Conservation (phyloP, 148 eudicot genomes). For the Dianthus caryophyllus region DNA sequence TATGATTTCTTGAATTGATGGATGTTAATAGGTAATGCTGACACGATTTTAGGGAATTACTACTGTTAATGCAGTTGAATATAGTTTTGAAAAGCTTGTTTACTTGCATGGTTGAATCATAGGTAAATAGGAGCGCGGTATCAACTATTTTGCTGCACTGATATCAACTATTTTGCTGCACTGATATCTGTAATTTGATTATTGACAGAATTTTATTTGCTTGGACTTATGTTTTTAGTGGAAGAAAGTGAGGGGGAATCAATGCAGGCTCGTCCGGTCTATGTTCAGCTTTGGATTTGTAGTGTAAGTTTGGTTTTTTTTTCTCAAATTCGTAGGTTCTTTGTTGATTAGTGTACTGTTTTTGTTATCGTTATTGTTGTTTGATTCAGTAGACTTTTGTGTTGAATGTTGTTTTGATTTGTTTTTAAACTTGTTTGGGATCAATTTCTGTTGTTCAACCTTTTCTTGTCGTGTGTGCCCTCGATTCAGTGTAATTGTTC, state of each 20-base stretch:
- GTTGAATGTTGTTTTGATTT: too few species aligned
- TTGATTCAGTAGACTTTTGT: too few species aligned
- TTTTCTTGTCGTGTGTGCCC: too few species aligned
- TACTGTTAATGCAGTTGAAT: neutral
- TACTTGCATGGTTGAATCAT: conserved; percentile 7
- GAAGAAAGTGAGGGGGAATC: conserved; percentile 64
- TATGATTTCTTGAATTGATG: too few species aligned
- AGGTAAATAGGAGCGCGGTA: neutral
- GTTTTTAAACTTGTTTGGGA: too few species aligned
- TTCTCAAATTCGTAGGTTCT: too few species aligned
- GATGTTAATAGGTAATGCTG: too few species aligned
- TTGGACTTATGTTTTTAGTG: conserved; percentile 33
- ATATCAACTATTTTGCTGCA: neutral
- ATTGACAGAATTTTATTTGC: conserved; percentile 5
- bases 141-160: too few species aligned
- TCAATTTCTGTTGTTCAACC: too few species aligned
- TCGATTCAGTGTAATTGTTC: too few species aligned
- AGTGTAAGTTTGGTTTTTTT: conserved; percentile 51
- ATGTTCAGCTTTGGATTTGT: conserved; percentile 74
- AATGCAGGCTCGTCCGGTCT: conserved; percentile 80
- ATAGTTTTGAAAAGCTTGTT: neutral
- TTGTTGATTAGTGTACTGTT: too few species aligned
- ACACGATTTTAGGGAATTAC: too few species aligned
- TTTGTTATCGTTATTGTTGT: neutral
- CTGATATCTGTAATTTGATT: neutral